Evolutionary conservation across 2,329 filamentous ascomycete species (phyloP).

Genomic region (Exserohilum turcica): DNA sequence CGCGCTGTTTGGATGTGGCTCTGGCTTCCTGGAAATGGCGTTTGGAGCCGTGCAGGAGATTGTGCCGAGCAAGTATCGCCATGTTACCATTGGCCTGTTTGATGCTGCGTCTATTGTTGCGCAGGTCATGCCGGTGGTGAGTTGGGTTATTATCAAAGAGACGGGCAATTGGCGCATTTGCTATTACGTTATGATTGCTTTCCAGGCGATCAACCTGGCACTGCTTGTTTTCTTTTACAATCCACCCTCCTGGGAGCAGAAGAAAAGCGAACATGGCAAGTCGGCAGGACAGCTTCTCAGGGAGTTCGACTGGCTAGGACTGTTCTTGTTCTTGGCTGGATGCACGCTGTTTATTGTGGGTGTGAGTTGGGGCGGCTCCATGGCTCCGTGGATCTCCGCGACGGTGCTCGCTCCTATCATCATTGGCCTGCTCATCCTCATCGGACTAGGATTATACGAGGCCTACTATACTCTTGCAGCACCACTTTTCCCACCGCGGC

Average conservation of each 20-base stretch:
- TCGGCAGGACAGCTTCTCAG: slow-evolving; percentile 24
- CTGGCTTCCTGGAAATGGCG: slow-evolving; percentile 50
- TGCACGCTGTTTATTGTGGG: slow-evolving; percentile 40
- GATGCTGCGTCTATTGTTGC: slow-evolving; percentile 41
- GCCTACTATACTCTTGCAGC: slow-evolving; percentile 29
- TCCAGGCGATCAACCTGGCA: slow-evolving; percentile 32
- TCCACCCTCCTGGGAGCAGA: slow-evolving; percentile 46
- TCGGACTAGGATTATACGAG: slow-evolving; percentile 37
- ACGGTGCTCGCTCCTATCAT: slow-evolving; percentile 32
- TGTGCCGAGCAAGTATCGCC: slow-evolving; percentile 48
- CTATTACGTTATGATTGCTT: slow-evolving; percentile 44
- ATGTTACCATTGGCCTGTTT: slow-evolving; percentile 47
- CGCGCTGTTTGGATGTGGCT: slow-evolving; percentile 49
- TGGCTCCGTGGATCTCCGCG: slow-evolving; percentile 34
- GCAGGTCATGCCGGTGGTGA: slow-evolving; percentile 41
- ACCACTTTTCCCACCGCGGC: slow-evolving; percentile 37
- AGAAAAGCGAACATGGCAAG: slow-evolving; percentile 38
- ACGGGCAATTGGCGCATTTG: slow-evolving; percentile 36
- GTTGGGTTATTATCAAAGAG: slow-evolving; percentile 38
- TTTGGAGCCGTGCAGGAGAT: slow-evolving; percentile 49
- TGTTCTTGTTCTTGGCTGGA: slow-evolving; percentile 35
- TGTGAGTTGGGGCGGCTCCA: slow-evolving; percentile 34
- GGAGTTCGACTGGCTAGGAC: slow-evolving; percentile 39
- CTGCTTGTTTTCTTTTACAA: slow-evolving; percentile 42
- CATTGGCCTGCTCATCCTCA: slow-evolving; percentile 30